Evolutionary conservation across 83 land plant genomes (phyloP), one percentile per base, ranked within the genome.

Genomic region (Thuja plicata): DNA sequence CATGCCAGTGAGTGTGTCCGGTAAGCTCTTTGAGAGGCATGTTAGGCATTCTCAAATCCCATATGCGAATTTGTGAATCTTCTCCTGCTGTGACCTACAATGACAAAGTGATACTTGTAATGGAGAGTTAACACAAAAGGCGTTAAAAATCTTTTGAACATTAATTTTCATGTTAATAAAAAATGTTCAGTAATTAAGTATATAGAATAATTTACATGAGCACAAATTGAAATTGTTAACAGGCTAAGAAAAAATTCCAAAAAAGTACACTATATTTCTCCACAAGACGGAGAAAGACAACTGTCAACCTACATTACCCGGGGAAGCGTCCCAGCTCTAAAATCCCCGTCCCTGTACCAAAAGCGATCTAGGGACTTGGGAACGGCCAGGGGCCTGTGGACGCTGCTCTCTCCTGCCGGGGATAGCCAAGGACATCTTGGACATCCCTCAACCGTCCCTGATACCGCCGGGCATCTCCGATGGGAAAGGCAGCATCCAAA

Each of bases 1-100:
- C 85, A 37, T 92, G 97, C 99, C 99, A 98, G 91, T 98, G 99
- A 85, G 97, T 85, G 92, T 98, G 99, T 12, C 99, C 99, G 85
- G 98, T 96, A 84, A 98, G 92, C 81, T 96, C 96, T 62, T 79
- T 54, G 57, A 97, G 82, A 38, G 96, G 95, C 86, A 87, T 81
- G 62, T 95, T 93, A 8, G 93, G 90, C 95, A 86, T 97, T 85
- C 97, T 95, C 40, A 96, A 92, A 88, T 98, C 99, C 99, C 99
- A 98, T 32, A 97, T 71, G 55, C 90, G 94, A 27, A 98, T 94
- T 55, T 95, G 93, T 86, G 95, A 93, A 87, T 96, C 98, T 89
- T 98, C 98, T n/a, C 95, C 99, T 89, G 97, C 96, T 66, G 99
- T 96, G 24, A 92, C 94, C 99, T 98, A 92, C 37, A 52, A 92